Evolutionary conservation across 257 asterid species (phyloP).

Genomic region (Fraxinus anomala): DNA sequence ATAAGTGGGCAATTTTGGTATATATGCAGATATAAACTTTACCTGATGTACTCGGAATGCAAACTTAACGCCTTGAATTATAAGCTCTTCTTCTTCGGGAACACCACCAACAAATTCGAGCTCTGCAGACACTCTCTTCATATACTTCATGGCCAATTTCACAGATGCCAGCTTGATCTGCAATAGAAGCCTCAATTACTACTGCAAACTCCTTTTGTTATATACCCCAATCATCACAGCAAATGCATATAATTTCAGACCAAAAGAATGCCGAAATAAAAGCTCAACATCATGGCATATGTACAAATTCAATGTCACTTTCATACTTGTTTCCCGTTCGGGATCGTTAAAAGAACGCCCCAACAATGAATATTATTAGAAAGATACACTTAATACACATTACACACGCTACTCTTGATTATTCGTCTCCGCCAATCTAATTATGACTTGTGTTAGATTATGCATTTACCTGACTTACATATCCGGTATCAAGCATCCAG

Average conservation of each 20-base stretch:
- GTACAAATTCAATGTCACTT: conserved; percentile 17
- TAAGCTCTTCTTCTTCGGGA: conserved; percentile 33
- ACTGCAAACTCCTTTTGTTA: background rate
- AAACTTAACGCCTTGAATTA: conserved; percentile 44
- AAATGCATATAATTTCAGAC: background rate
- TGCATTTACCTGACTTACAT: conserved; percentile 57
- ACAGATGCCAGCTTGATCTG: conserved; percentile 79
- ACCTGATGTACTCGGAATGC: conserved; percentile 91
- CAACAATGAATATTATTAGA: too few species aligned
- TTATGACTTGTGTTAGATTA: too few species aligned
- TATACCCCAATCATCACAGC: too few species aligned
- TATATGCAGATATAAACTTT: background rate
- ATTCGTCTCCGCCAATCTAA: background rate
- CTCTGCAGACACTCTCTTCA: conserved; percentile 67
- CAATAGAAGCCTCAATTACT: conserved; percentile 12
- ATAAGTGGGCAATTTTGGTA: too few species aligned
- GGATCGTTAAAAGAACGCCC: too few species aligned
- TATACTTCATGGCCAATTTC: conserved; percentile 63
- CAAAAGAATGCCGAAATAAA: background rate
- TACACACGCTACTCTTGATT: background rate
- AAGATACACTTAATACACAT: background rate
- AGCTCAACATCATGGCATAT: background rate
- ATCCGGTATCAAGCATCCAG: conserved; percentile 86
- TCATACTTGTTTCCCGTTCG: background rate
- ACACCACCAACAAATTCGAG: conserved; percentile 53